phyloP scores from a whole-genome alignment of 192 early-diverging fungal genomes.

The Entrophospora sp. region DNA sequence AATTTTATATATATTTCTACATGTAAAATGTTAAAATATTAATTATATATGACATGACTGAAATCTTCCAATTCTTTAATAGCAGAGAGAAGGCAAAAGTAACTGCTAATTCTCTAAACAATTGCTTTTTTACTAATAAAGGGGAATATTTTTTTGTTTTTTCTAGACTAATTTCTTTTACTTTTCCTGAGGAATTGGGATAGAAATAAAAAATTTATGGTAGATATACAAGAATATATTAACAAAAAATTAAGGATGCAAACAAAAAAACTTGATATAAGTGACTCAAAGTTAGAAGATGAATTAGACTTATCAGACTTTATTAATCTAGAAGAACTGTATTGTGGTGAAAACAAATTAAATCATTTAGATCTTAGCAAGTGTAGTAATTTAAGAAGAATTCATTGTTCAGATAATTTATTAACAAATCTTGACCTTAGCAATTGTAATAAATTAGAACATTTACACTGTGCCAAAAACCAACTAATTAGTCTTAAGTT shows the following conservation, averaged over 20 bases:
- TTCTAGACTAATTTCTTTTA: too few species aligned
- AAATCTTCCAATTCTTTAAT: too few species aligned
- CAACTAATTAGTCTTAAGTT: neutral
- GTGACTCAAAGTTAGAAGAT: neutral
- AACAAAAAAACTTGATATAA: neutral
- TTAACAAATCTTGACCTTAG: neutral
- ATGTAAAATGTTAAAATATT: too few species aligned
- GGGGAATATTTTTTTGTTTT: too few species aligned
- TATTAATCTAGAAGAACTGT: neutral
- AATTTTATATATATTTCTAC: too few species aligned
- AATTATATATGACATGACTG: too few species aligned
- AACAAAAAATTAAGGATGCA: neutral
- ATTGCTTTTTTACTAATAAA: too few species aligned
- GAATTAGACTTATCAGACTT: slow-evolving; percentile 1
- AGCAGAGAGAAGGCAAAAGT: too few species aligned
- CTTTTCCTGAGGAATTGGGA: too few species aligned
- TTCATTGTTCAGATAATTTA: neutral
- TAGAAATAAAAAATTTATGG: neutral
- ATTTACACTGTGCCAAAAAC: neutral
- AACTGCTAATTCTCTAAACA: too few species aligned
- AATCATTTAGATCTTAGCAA: neutral
- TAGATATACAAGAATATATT: neutral
- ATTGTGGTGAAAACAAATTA: neutral
- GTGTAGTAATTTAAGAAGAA: neutral
- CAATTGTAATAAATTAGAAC: neutral